Base-by-base conservation (phyloP, 1,284 basidiomycete genomes). In the Caloboletus firmus region DNA sequence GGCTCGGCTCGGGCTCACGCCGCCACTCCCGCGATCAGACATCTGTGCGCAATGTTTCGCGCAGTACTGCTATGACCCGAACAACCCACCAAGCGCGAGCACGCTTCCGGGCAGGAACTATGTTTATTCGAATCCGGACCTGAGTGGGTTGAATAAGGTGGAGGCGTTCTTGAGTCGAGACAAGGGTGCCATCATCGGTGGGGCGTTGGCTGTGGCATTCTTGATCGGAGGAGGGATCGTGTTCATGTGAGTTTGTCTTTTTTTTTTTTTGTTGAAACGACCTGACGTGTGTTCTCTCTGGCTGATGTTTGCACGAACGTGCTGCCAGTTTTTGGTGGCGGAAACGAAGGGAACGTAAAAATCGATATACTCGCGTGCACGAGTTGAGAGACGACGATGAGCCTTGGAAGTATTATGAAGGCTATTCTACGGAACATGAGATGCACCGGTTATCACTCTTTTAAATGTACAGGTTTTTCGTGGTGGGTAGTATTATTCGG, bases 51-150 rank as follows among this genome's bases (percentile, higher is more conserved):
- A 42, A n/a, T 72, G 70, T 47, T 74, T 72, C 41, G 41, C 45
- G n/a, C 72, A 63, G 51, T 74, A 73, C 36, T 74, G 72, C 42
- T 74, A 71, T 36, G 59, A 73, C 45, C 67, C 67, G 6, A 54
- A 17, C 22, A 8, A 64, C 24, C 70, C 69, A 4, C 66, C 70
- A 20, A 69, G 58, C 18, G 52, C 37, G 13, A 47, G 10, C n/a
- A 58, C 45, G 22, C 42, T 72, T 13, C 66, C 67, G 1, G 24
- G 32, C 4, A 53, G 71, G 42, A 5, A 55, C 1, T 48, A 48
- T 5, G 12, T n/a, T 1, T 69, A 69, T 37, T 44, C 28, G 28
- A 4, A 72, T 46, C 71, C 68, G 5, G 69, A 70, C 45, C 51
- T 41, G 1, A 18, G 57, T 2, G 70, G 65, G 12, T 15, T 56